These are phyloP conservation scores for Salix dunnii DNA, from an alignment of 345 rosid species.

Conservation along the genomic window DNA sequence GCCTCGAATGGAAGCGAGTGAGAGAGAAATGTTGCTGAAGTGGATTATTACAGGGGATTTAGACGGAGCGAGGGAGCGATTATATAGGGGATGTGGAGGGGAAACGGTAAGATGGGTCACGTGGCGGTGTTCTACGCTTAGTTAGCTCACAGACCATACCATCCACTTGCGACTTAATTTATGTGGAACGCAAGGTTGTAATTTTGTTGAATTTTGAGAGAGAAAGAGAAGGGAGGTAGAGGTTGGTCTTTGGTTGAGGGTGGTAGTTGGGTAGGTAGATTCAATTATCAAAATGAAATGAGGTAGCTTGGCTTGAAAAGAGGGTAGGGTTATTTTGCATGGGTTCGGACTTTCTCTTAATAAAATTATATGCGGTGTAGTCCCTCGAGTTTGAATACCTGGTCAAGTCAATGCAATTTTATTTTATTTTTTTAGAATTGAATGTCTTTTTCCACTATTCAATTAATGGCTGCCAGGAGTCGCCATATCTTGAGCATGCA, in stretches of 20 bases:
- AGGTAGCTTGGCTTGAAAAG: background rate
- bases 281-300: background rate
- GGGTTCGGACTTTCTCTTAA: too few species aligned
- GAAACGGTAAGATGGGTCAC: background rate
- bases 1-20: background rate
- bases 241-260: background rate
- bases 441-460: too few species aligned
- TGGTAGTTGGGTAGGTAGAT: background rate
- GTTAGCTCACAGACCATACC: background rate
- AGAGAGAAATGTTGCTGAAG: background rate
- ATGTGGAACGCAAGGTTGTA: too few species aligned
- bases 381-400: too few species aligned
- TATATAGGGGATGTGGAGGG: background rate
- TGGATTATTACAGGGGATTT: background rate
- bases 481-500: too few species aligned
- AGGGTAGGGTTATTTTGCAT: too few species aligned
- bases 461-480: too few species aligned
- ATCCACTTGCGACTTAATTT: background rate
- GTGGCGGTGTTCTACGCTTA: background rate
- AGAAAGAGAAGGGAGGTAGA: background rate
- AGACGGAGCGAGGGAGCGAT: background rate
- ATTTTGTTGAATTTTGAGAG: background rate
- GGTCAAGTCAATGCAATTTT: too few species aligned
- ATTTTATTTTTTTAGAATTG: too few species aligned
- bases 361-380: too few species aligned